Evolutionary conservation across 2,329 filamentous ascomycete species (phyloP).

Genomic region (Pyrenophora teres): DNA sequence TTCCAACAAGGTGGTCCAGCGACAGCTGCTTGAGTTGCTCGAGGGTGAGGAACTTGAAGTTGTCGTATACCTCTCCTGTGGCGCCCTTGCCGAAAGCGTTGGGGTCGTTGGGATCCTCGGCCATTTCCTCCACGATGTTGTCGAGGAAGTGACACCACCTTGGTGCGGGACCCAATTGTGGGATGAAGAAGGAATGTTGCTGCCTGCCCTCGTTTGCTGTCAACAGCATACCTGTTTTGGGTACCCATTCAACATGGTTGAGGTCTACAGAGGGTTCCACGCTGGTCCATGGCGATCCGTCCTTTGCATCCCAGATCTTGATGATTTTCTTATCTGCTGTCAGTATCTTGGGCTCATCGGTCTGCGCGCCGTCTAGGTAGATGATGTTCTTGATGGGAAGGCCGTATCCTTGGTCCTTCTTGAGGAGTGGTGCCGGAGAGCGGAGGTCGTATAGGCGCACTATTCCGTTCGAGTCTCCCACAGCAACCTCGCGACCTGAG

Average conservation of each 20-base stretch:
- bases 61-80: constrained; percentile 87
- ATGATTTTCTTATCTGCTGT: constrained; percentile 95
- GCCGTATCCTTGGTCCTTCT: constrained; percentile 95
- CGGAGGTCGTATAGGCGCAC: constrained; percentile 91
- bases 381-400: constrained; percentile 86
- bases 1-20: constrained; percentile 85
- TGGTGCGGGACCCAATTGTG: constrained; percentile 88
- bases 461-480: constrained; percentile 85
- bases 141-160: constrained; percentile 97
- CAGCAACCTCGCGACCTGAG: constrained; percentile 82
- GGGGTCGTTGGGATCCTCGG: constrained; percentile 73
- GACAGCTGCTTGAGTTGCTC: constrained; percentile 85
- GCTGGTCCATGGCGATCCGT: constrained; percentile 89
- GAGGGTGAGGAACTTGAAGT: constrained; percentile 96
- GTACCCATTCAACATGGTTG: constrained; percentile 92
- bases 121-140: constrained; percentile 98
- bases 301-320: constrained; percentile 88
- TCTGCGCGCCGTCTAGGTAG: constrained; percentile 71
- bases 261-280: constrained; percentile 94
- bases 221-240: constrained; percentile 89
- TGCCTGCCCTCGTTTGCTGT: constrained; percentile 97
- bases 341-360: constrained; percentile 73
- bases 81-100: constrained; percentile 59
- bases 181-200: constrained; percentile 93
- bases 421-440: constrained; percentile 80